These are phyloP conservation scores for Drechslera avenae DNA, from an alignment of 2,329 filamentous ascomycete genomes.

Conservation along the genomic window DNA sequence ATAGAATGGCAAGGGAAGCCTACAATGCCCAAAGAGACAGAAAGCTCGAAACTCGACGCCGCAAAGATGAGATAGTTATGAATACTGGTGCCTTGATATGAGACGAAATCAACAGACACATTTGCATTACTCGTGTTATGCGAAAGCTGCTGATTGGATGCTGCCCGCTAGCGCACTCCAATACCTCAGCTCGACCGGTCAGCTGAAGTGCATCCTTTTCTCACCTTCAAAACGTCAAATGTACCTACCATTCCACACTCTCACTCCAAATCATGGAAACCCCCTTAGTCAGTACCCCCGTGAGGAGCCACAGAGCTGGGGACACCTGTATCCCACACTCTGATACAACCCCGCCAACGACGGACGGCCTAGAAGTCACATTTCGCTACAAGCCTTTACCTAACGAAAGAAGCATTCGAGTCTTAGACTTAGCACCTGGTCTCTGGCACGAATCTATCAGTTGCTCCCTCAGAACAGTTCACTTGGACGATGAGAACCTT, in stretches of 20 bases:
- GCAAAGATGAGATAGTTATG: constrained; percentile 51
- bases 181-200: too few species aligned
- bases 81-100: constrained; percentile 50
- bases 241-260: too few species aligned
- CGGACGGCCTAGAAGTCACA: too few species aligned
- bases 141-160: neutral
- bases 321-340: too few species aligned
- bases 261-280: too few species aligned
- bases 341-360: too few species aligned
- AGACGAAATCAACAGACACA: neutral
- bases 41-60: constrained; percentile 51
- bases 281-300: too few species aligned
- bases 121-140: neutral
- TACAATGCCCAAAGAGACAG: constrained; percentile 40
- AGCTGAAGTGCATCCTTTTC: too few species aligned
- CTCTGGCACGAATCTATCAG: neutral
- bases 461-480: neutral
- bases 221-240: too few species aligned
- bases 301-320: too few species aligned
- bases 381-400: neutral
- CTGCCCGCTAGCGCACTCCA: too few species aligned
- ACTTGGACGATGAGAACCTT: neutral
- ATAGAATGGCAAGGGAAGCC: constrained; percentile 38
- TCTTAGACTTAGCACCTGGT: neutral
- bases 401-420: neutral